Base-by-base conservation (phyloP, 73 alveolate species). In the Paraurostyla sp. region DNA sequence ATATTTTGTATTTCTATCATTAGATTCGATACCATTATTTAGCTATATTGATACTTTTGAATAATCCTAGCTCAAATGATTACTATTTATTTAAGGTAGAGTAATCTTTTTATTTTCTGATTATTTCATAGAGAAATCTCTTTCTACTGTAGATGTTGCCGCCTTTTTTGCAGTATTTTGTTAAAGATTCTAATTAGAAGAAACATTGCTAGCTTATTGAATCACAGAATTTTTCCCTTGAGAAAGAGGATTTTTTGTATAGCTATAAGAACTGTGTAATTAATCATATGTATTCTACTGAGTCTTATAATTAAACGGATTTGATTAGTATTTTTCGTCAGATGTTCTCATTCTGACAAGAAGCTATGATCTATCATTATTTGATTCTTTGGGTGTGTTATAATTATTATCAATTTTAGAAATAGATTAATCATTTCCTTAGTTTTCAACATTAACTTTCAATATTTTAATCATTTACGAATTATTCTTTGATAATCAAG, bases 211-310 rank as follows among this genome's bases (percentile, higher is more conserved):
- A 43, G 71, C 46, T 30, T 73, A 27, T 20, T 73, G 30, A 3
- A 73, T 11, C 11, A 73, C 87, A 11, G 87, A 73, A 48, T 73
- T 45, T 50, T 73, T 13, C 3, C 87, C 68, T 4, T 73, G 30
- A 73, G 25, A 43, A 23, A 15, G 58, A 46, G 29, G 3, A 25
- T 49, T 73, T 4, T 48, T 42, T 2, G 32, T 11, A 38, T 65
- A 58, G 41, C 59, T 35, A 22, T 65, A 65, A 16, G 82, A 65
- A 38, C 82, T 65, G 15, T 65, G 58, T 7, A 65, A 38, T 22
- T 65, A 65, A 1, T 65, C 82, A 65, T 35, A 65, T 13, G 82
- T 65, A 38, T 40, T 40, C 32, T 60, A 27, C 56, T 65, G 25
- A 7, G 82, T 35, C 32, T 65, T 65, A 40, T 65, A 65, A 38